Percentiles rank a stretch among this genome's conserved stretches.
These are phyloP conservation scores for Botrytis paeoniae DNA, from an alignment of 2,329 filamentous ascomycete genomes.

Conservation along the genomic window DNA sequence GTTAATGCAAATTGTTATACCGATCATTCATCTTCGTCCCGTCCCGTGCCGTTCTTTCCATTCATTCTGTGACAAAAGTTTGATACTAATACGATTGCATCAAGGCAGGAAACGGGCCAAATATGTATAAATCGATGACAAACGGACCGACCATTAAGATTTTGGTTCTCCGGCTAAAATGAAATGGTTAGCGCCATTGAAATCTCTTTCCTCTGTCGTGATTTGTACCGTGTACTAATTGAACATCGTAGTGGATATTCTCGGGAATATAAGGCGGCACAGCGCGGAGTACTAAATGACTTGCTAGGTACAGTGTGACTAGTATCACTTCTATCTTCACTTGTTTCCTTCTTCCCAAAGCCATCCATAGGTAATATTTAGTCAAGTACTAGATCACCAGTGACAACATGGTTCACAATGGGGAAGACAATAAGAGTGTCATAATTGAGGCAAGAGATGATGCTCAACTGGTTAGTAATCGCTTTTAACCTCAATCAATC, in stretches of 20 bases:
- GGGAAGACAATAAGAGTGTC: slow-evolving; percentile 14
- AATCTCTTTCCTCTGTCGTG: slow-evolving; percentile 6
- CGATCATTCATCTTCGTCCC: no score
- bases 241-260: background rate
- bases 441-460: slow-evolving; percentile 17
- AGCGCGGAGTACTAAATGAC: background rate
- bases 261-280: background rate
- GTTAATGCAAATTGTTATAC: background rate
- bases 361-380: background rate
- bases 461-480: slow-evolving; percentile 17
- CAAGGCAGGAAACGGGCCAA: background rate
- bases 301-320: background rate
- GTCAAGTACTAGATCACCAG: background rate
- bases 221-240: background rate
- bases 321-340: background rate
- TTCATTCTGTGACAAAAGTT: background rate
- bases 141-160: background rate
- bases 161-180: background rate
- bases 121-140: background rate
- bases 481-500: background rate
- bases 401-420: slow-evolving; percentile 5
- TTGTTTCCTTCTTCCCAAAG: background rate
- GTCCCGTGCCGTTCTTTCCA: background rate
- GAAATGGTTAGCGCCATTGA: background rate
- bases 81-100: background rate